Evolutionary conservation across 371 early-diverging fungal genomes (phyloP).

Genomic region (Capillidium heterosporum): DNA sequence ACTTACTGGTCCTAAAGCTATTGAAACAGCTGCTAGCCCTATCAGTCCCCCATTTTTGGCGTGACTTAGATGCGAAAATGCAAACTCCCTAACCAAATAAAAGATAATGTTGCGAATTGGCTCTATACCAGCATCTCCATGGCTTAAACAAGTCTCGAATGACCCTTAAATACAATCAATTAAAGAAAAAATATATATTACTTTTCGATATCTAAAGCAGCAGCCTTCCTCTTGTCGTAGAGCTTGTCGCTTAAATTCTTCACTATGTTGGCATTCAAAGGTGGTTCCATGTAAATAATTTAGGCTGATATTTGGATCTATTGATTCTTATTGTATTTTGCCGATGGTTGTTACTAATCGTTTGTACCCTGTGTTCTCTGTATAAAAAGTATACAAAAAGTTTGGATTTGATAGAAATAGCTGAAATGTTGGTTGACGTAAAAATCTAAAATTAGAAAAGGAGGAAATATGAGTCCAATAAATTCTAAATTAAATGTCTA

Average conservation of each 20-base stretch:
- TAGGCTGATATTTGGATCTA: no score
- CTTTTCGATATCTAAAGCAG: conserved; percentile 78
- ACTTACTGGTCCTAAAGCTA: conserved; percentile 57
- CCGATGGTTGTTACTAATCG: no score
- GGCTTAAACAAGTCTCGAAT: conserved; percentile 37
- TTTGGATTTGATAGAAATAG: no score
- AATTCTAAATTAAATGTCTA: no score
- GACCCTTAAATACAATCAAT: conserved; percentile 20
- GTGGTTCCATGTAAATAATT: no score
- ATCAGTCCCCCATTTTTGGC: conserved; percentile 84
- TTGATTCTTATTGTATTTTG: no score
- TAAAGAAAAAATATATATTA: conserved; percentile 9
- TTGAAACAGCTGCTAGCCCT: conserved; percentile 69
- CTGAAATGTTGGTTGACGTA: no score
- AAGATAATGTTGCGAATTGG: conserved; percentile 42
- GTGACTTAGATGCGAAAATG: conserved; percentile 55
- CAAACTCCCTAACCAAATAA: conserved; percentile 59
- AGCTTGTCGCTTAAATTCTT: conserved; percentile 47
- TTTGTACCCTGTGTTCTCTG: no score
- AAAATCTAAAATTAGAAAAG: no score
- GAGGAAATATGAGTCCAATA: no score
- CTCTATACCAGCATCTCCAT: conserved; percentile 17
- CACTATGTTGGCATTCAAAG: no score
- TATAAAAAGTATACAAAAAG: no score
- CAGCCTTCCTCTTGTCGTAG: conserved; percentile 76